These are phyloP conservation scores for Tricholoma flavovirens DNA, from an alignment of 768 basidiomycete genomes.

Conservation along the genomic window DNA sequence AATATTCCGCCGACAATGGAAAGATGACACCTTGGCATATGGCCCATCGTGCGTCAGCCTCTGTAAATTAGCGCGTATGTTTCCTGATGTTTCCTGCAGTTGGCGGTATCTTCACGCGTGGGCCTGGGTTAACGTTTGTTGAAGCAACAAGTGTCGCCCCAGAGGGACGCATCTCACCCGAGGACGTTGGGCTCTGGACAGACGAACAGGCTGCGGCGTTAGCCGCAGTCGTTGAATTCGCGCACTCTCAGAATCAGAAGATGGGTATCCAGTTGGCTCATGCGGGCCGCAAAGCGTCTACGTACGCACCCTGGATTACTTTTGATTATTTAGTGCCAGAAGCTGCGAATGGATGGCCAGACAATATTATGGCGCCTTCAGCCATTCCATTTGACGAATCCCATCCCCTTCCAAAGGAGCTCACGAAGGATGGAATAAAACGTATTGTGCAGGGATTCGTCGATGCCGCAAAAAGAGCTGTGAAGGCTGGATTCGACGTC, in stretches of 20 bases:
- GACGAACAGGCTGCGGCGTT: constrained; percentile 47
- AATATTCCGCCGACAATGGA: constrained; percentile 55
- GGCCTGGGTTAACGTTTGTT: constrained; percentile 52
- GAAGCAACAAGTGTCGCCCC: constrained; percentile 65
- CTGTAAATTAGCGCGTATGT: constrained; percentile 15
- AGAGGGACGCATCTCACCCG: constrained; percentile 60
- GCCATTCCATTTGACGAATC: constrained; percentile 35
- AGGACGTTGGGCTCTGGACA: constrained; percentile 60
- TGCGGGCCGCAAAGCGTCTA: constrained; percentile 71
- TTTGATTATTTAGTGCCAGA: constrained; percentile 27
- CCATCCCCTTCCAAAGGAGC: constrained; percentile 49
- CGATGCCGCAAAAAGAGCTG: constrained; percentile 43
- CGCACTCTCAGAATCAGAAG: constrained; percentile 64
- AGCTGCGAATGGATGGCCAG: constrained; percentile 44
- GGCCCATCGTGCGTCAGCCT: constrained; percentile 48
- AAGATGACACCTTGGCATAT: constrained; percentile 49
- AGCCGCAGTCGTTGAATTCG: constrained; percentile 57
- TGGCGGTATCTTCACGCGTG: constrained; percentile 46
- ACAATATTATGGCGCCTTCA: constrained; percentile 54
- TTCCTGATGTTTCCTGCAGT: constrained; percentile 26
- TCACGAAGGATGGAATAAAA: constrained; percentile 53
- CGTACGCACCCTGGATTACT: constrained; percentile 54
- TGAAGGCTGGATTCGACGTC: constrained; percentile 55
- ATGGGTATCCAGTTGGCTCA: constrained; percentile 74
- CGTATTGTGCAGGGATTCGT: constrained; percentile 50